Base-by-base conservation (phyloP, 225 moss, liverwort and hornwort genomes). In the Lunularia cruciata region DNA sequence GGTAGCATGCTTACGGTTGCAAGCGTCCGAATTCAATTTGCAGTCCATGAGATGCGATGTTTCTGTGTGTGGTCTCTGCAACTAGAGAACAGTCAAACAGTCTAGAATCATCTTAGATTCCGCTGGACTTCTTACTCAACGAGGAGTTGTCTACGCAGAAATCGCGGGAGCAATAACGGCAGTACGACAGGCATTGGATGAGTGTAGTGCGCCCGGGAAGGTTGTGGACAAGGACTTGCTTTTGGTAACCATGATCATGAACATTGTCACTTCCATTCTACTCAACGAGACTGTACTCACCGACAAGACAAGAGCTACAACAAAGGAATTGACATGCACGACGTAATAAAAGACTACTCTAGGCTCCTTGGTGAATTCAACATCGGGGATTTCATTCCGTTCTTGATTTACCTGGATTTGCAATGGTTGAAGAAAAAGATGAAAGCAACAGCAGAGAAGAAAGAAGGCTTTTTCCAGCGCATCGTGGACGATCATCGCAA, bases 361-460 rank as follows among this genome's bases (percentile, higher is more conserved):
- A 61, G 38, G 35, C 63, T 86, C 5, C 8, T 70, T 5, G 86
- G 83, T 0, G 70, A 37, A 18, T 72, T 86, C 65, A 86, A 86
- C 61, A 27, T 86, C 11, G 62, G 81, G 43, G 86, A 86, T 62
- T 83, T 23, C 34, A 73, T 86, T 5, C 86, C 83, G 16, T 78
- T 28, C 27, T 73, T 86, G 18, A 74, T 77, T 68, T 58, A 42
- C 30, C 78, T 83, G 42, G 83, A 86, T 58, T 20, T 81, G 18
- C 86, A 83, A 69, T 76, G 76, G 5, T 81, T 60, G 58, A 60
- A 74, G 38, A 76, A 71, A 23, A 66, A 62, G 18, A 76, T 81
- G 76, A 70, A 25, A 60, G 47, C 5, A 5, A 30, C 30, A 23
- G 67, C 63, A 32, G 23, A 23, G 20, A 70, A 73, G 42, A 12